These are phyloP conservation scores for Yamagishiella unicocca DNA, from an alignment of 139 green algal genomes.

Conservation along the genomic window DNA sequence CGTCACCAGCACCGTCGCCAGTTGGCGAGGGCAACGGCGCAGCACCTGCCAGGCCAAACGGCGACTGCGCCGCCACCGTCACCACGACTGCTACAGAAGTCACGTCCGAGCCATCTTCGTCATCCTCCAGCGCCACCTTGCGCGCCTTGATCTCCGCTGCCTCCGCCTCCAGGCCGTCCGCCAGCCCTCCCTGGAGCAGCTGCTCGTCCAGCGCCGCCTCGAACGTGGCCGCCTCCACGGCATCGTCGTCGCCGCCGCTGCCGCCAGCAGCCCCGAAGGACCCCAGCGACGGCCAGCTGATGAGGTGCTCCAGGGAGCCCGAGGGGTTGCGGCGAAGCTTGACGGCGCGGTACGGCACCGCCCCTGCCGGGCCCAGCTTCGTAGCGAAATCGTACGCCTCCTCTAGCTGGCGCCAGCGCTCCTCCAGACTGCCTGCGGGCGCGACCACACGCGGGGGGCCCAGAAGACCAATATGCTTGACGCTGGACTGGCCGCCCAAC, in stretches of 20 bases:
- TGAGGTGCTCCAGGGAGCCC: slow-evolving; percentile 2
- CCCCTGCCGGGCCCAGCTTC: neutral
- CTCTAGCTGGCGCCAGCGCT: slow-evolving; percentile 73
- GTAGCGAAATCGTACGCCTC: slow-evolving; percentile 61
- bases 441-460: neutral
- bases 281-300: slow-evolving; percentile 36
- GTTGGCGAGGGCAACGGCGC: too few relatives aligned
- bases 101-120: neutral
- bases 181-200: neutral
- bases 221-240: neutral
- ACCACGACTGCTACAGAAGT: too few relatives aligned
- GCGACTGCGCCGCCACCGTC: too few relatives aligned
- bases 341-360: slow-evolving; percentile 53
- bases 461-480: neutral
- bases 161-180: neutral
- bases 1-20: too few relatives aligned
- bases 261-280: neutral
- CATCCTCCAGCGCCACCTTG: neutral
- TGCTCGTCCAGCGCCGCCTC: neutral
- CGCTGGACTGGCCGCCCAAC: neutral
- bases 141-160: neutral
- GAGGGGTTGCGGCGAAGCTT: slow-evolving; percentile 43
- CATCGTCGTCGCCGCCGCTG: neutral
- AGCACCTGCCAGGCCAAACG: too few relatives aligned
- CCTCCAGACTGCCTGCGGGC: slow-evolving; percentile 64